A percentile compares a stretch with the other conserved stretches of the same genome.
Evolutionary conservation across 1,139 yeast species (phyloP).

Genomic region (Zhuliangozyma blackwelliae): DNA sequence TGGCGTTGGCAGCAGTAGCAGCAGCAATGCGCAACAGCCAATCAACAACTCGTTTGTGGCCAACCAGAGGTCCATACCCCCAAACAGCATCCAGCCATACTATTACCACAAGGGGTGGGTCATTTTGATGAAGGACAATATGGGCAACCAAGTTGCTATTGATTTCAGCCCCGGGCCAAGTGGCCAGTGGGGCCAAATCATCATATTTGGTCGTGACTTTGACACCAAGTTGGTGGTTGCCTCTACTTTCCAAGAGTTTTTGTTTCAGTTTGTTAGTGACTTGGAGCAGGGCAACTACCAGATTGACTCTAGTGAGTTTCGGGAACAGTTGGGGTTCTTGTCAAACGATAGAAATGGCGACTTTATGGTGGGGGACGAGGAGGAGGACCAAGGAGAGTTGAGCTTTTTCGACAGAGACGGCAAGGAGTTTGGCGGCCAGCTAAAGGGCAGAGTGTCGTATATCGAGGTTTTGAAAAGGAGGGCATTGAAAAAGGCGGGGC

Average conservation of each 20-base stretch:
- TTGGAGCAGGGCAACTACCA: slow-evolving; percentile 51
- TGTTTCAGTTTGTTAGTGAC: slow-evolving; percentile 45
- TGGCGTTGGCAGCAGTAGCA: slow-evolving; percentile 8
- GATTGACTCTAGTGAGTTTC: slow-evolving; percentile 43
- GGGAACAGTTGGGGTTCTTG: slow-evolving; percentile 27
- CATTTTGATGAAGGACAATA: slow-evolving; percentile 53
- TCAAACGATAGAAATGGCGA: slow-evolving; percentile 41
- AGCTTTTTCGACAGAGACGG: slow-evolving; percentile 30
- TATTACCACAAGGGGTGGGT: slow-evolving; percentile 61
- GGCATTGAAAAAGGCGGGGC: slow-evolving; percentile 42
- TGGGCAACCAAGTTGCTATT: slow-evolving; percentile 59
- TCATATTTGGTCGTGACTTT: slow-evolving; percentile 60
- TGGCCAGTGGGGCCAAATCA: slow-evolving; percentile 61
- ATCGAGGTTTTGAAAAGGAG: slow-evolving; percentile 51
- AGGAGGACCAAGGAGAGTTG: slow-evolving; percentile 44
- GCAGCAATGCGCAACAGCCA: slow-evolving; percentile 1
- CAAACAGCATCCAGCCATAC: slow-evolving; percentile 50
- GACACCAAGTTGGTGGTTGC: slow-evolving; percentile 62
- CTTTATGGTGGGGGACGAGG: slow-evolving; percentile 46
- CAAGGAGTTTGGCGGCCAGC: slow-evolving; percentile 30
- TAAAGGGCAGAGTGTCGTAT: slow-evolving; percentile 39
- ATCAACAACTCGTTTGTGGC: slow-evolving; percentile 35
- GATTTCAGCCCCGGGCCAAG: slow-evolving; percentile 61
- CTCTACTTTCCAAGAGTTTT: slow-evolving; percentile 50
- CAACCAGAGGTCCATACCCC: slow-evolving; percentile 55